Evolutionary conservation across 129 eudicot genomes (phyloP), one percentile per base, ranked within the genome.

Genomic region (Dittrichia graveolens): DNA sequence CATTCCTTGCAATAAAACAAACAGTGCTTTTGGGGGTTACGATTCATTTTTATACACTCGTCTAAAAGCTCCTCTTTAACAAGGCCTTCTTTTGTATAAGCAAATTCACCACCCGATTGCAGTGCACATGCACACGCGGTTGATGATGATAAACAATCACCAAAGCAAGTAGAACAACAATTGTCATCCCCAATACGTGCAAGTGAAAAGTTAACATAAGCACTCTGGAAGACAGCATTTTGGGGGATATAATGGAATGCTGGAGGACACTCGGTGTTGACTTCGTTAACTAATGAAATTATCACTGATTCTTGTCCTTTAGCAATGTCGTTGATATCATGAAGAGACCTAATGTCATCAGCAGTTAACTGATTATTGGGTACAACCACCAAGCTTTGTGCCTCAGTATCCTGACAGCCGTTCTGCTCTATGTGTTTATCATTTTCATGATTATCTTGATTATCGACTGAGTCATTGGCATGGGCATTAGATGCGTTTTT

Each of bases 41-140:
- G 91, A 49, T 84, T 88, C 96, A 86, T 86, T 65, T 96, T 87
- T 65, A 94, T 77, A 58, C 89, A 87, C 77, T 82, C 93, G 3
- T 84, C 82, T 65, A 94, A 60, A 79, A 90, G 76, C 45, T 75
- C 91, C 83, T 88, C 96, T 67, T 81, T 90, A 3, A 86, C 93
- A 65, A 94, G 85, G 11, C 99, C 99, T 3, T 94, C 96, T 42
- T 65, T 45, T 11, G 97, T 94, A 45, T 94, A 94, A 0, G 93
- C 92, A 78, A 79, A 90, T 52, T 88, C 93, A 42, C 91, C 91
- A n/a, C 97, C 91, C 9, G 82, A 81, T 76, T 79, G 83, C 50
- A 67, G 80, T 31, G 96, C 83, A 86, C 99, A 94, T 3, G 83
- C 92, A 75, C 99, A 90, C 14, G 86, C 84, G 5, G 78, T 74